These are phyloP conservation scores for Ogataea dorogensis DNA, from an alignment of 805 yeast genomes.

Conservation along the genomic window DNA sequence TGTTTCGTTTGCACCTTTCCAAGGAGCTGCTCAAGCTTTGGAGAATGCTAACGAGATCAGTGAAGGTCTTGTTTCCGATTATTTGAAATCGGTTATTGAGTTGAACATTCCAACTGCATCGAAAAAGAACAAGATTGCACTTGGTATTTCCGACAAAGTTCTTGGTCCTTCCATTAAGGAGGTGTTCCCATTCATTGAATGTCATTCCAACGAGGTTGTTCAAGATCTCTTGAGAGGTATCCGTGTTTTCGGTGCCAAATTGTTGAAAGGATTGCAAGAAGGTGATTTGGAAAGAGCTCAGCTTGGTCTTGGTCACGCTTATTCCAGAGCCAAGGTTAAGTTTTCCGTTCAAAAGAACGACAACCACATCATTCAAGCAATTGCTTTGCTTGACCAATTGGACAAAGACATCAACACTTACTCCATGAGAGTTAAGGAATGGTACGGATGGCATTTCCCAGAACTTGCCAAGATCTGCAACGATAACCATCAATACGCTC, in stretches of 20 bases:
- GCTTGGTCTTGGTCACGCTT: constrained; percentile 98
- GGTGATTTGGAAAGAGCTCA: constrained; percentile 98
- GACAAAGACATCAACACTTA: constrained; percentile 98
- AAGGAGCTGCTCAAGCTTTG: constrained; percentile 98
- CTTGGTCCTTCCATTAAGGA: constrained; percentile 97
- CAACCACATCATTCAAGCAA: constrained; percentile 98
- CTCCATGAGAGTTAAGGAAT: constrained; percentile 95
- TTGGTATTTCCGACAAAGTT: constrained; percentile 93
- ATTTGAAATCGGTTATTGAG: constrained; percentile 84
- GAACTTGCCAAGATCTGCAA: constrained; percentile 89
- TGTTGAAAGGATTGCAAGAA: constrained; percentile 85
- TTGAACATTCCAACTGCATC: constrained; percentile 82
- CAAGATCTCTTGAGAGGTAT: constrained; percentile 96
- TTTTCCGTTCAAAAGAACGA: constrained; percentile 98
- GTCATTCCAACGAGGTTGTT: constrained; percentile 85
- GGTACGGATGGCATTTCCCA: constrained; percentile 99
- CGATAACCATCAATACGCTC: constrained; percentile 85
- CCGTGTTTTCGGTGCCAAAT: constrained; percentile 84
- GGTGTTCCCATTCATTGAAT: constrained; percentile 81
- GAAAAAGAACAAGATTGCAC: constrained; percentile 61
- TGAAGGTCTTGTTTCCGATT: constrained; percentile 94
- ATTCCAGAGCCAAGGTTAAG: constrained; percentile 98
- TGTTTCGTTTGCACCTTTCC: constrained; percentile 95
- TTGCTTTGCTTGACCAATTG: constrained; percentile 93
- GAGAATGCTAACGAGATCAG: constrained; percentile 98